Evolutionary conservation across 495 filamentous ascomycete species (phyloP), one percentile per base, ranked within the genome.

Genomic region (Trichoderma parareesei): DNA sequence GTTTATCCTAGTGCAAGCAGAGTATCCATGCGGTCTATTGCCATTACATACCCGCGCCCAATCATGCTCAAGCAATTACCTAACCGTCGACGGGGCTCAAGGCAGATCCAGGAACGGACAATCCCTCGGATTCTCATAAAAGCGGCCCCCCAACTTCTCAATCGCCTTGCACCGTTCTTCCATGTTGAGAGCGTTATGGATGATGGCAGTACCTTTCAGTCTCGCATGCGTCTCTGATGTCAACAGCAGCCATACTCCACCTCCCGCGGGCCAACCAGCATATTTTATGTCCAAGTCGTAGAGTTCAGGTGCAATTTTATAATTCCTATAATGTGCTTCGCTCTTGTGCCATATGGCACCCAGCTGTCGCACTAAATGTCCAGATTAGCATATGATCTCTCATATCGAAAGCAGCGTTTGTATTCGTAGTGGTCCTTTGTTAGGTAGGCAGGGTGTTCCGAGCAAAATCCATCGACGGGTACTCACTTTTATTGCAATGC

Each of bases 141-240:
- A 55, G n/a, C 7, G n/a, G 3, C 48, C 48, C 14, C 48, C 48
- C 18, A 55, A 33, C 48, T 55, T n/a, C 48, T 55, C 48, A 33
- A 55, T 55, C n/a, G 11, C 18, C 20, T 33, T 33, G 48, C 48
- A 55, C 48, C 48, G 48, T 55, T 55, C 48, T 55, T 55, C 48
- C 48, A 55, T 55, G 33, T 55, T 55, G 14, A 27, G 33, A 20
- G 48, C 48, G 8, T 55, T 55, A 33, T 55, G 20, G 33, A 55
- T 20, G n/a, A 55, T 55, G 11, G 48, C 48, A 1, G 20, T 11
- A 7, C 48, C 48, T 27, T 6, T 33, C 33, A 33, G n/a, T 27
- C 20, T 27, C 5, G 48, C 48, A 5, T 27, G 3, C n/a, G 5
- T 33, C 5, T 7, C 5, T 9, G 18, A 7, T 11, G 11, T 27